These are phyloP conservation scores for Alternaria gaisen DNA, from an alignment of 2,329 filamentous ascomycete species.

Conservation along the genomic window DNA sequence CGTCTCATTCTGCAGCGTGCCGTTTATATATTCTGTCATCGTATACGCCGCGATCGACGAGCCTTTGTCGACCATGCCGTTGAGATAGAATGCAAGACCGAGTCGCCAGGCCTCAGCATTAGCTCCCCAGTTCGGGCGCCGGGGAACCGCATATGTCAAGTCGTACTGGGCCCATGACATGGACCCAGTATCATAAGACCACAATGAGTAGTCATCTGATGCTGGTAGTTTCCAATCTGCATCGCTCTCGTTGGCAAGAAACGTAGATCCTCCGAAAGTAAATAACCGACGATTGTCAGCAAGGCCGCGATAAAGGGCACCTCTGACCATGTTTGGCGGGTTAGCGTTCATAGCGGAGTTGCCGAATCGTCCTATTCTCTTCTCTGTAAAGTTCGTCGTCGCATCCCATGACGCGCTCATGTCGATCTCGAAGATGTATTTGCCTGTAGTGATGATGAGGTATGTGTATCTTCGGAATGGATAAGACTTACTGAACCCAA, in stretches of 20 bases:
- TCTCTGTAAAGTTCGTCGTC: background rate
- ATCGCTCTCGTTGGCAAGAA: background rate
- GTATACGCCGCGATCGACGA: conserved; percentile 29
- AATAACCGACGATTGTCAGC: background rate
- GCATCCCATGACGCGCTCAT: background rate
- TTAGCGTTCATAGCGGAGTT: background rate
- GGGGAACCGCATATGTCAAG: background rate
- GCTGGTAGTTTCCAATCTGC: background rate
- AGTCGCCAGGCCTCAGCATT: conserved; percentile 50
- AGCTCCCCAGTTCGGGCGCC: conserved; percentile 44
- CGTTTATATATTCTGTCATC: conserved; percentile 1
- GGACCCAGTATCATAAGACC: background rate
- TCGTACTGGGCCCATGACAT: background rate
- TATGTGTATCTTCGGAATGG: too few relatives aligned
- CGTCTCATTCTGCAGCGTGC: background rate
- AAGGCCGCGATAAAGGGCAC: background rate
- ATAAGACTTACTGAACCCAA: background rate
- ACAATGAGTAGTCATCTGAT: background rate
- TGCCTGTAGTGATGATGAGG: background rate
- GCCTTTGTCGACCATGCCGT: conserved; percentile 52
- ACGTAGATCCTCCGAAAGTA: background rate
- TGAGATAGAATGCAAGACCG: conserved; percentile 52
- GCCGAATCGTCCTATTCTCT: background rate
- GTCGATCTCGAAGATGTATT: background rate
- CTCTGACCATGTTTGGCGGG: background rate